Conservation (phyloP, 805 yeast genomes). For the Metschnikowia peoriensis region DNA sequence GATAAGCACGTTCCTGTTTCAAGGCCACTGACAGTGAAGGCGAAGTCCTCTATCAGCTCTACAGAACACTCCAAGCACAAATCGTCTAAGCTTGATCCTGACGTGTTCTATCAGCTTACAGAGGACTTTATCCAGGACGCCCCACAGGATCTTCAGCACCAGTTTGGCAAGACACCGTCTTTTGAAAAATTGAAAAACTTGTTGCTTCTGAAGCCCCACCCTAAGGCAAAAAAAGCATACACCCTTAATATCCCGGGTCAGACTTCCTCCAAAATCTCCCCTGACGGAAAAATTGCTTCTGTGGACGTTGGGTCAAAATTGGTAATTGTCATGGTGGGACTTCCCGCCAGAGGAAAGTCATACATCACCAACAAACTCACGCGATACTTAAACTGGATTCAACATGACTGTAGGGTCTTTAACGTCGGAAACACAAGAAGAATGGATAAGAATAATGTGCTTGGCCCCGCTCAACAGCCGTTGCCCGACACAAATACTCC, state of each 20-base stretch:
- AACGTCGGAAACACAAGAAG: slow-evolving; percentile 96
- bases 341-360: slow-evolving; percentile 94
- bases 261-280: slow-evolving; percentile 74
- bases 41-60: slow-evolving; percentile 5
- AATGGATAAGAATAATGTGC: slow-evolving; percentile 48
- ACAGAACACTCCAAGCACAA: slow-evolving; percentile 1
- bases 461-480: slow-evolving; percentile 73
- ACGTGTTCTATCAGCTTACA: slow-evolving; percentile 20
- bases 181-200: slow-evolving; percentile 38
- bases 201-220: slow-evolving; percentile 36
- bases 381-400: slow-evolving; percentile 89
- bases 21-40: slow-evolving; percentile 10
- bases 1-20: slow-evolving; percentile 6
- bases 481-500: slow-evolving; percentile 43
- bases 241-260: slow-evolving; percentile 92
- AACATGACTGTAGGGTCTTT: slow-evolving; percentile 85
- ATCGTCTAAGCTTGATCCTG: slow-evolving; percentile 14
- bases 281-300: slow-evolving; percentile 65
- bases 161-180: slow-evolving; percentile 41
- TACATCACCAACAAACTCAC: slow-evolving; percentile 90
- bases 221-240: slow-evolving; percentile 59
- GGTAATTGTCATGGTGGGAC: slow-evolving; percentile 94
- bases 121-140: slow-evolving; percentile 34
- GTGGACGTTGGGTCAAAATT: slow-evolving; percentile 69
- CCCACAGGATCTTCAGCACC: slow-evolving; percentile 33